Evolutionary conservation across 2,329 filamentous ascomycete species (phyloP), one percentile per base, ranked within the genome.

Genomic region (Lachnum nothofagi): DNA sequence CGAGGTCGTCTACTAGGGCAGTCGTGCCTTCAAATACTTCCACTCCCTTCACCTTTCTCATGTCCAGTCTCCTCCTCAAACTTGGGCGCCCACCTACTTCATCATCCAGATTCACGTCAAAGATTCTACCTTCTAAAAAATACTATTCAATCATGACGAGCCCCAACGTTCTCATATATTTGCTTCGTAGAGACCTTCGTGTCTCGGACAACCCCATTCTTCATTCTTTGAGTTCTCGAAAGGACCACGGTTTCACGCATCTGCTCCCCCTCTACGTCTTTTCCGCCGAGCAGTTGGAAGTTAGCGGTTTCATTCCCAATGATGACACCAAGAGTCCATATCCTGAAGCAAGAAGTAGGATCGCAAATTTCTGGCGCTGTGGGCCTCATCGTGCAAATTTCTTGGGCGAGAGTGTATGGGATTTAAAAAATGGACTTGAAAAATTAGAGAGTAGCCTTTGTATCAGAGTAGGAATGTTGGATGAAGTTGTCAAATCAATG

Each of bases 141-240:
- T 37, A 19, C 34, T 22, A 39, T 23, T 33, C 44, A 5, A 35
- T 49, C n/a, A 64, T 64, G 67, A 16, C 64, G 58, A 4, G 70
- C 68, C 37, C 61, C 9, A 79, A 76, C 25, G 72, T 87, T 20
- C 70, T 90, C 44, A 72, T 91, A 47, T 90, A 89, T 62, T 65
- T 91, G 19, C 67, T 91, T 29, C 80, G 86, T 38, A 80, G 83
- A 57, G 88, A 91, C 63, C 72, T 90, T 17, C 83, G 88, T 52
- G 72, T 86, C 22, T 73, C 78, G 23, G 87, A 91, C 67, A 91
- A 91, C 60, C 86, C 86, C 0, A 74, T 90, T 35, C 75, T 91
- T 17, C 74, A 88, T 61, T 75, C 68, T 59, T 70, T 77, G 42
- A 70, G 70, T 50, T 79, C 70, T 55, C 66, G 17, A 57, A 72